These are phyloP conservation scores for Orbilia brochopaga DNA, from an alignment of 2,329 filamentous ascomycete species.

Conservation along the genomic window DNA sequence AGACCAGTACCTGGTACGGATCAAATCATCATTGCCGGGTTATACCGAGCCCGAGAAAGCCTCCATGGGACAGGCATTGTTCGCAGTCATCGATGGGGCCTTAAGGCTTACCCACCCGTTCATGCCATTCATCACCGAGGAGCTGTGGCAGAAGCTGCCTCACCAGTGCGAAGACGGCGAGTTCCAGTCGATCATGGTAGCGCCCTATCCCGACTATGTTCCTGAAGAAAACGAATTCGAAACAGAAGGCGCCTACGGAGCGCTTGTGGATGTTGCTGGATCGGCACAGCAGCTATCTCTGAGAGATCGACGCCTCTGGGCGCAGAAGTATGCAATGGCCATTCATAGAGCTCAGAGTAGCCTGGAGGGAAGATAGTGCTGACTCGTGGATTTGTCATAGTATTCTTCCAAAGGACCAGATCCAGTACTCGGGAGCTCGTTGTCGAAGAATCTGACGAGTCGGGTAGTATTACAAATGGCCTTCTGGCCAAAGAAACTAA, in stretches of 20 bases:
- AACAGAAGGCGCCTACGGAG: conserved; percentile 66
- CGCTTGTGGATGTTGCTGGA: conserved; percentile 11
- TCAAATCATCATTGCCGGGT: conserved; percentile 62
- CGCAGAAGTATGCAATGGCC: not conserved
- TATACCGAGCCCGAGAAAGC: conserved; percentile 60
- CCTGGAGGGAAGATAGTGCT: too few species aligned
- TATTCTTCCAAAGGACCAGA: not conserved
- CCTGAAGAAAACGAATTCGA: conserved; percentile 63
- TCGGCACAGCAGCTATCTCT: not conserved
- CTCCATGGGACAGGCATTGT: conserved; percentile 68
- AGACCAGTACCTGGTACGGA: conserved; percentile 24
- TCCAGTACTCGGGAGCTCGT: too few species aligned
- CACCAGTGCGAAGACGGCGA: conserved; percentile 62
- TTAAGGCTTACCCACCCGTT: conserved; percentile 55
- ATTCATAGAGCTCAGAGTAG: too few species aligned
- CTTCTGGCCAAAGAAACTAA: not conserved
- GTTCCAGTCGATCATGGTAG: conserved; percentile 67
- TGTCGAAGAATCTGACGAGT: not conserved
- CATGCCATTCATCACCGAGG: conserved; percentile 54
- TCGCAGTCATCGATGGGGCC: conserved; percentile 69
- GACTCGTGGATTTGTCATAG: conserved; percentile 8
- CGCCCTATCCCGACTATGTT: conserved; percentile 65
- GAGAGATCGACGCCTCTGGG: not conserved
- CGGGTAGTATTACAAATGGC: not conserved
- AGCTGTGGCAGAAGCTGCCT: conserved; percentile 52